These are phyloP conservation scores for Phytophthora fragariaefolia DNA, from an alignment of 352 stramenopile genomes.

Conservation along the genomic window DNA sequence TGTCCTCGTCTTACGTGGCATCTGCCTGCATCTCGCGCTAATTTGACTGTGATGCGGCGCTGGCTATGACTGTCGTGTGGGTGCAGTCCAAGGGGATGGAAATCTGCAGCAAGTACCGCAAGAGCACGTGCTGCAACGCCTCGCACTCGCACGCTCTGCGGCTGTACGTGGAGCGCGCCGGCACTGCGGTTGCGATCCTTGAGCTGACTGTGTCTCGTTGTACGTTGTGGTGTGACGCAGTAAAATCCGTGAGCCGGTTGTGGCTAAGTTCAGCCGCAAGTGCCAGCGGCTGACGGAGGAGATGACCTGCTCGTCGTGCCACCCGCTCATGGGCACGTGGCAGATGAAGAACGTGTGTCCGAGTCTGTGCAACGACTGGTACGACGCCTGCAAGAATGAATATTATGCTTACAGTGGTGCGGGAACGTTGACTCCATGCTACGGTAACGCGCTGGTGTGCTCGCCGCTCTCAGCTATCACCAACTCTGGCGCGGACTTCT, in stretches of 20 bases:
- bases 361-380: slow-evolving; percentile 81
- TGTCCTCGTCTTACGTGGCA: too few species aligned
- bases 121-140: slow-evolving; percentile 85
- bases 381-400: slow-evolving; percentile 68
- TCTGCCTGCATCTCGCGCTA: background rate
- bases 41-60: background rate
- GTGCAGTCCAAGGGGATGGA: slow-evolving; percentile 66
- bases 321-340: slow-evolving; percentile 79
- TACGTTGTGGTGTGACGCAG: slow-evolving; percentile 30
- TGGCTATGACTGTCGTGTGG: slow-evolving; percentile 3
- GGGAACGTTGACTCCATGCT: slow-evolving; percentile 74
- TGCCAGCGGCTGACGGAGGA: slow-evolving; percentile 73
- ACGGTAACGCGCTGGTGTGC: slow-evolving; percentile 84
- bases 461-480: slow-evolving; percentile 73
- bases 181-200: background rate
- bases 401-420: slow-evolving; percentile 75
- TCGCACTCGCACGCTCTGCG: slow-evolving; percentile 69
- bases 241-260: slow-evolving; percentile 81
- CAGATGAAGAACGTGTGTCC: slow-evolving; percentile 80
- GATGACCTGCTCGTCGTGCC: slow-evolving; percentile 82
- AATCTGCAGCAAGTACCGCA: slow-evolving; percentile 81
- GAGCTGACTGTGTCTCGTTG: slow-evolving; percentile 2
- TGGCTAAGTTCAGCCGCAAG: slow-evolving; percentile 72
- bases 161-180: slow-evolving; percentile 46
- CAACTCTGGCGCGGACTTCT: slow-evolving; percentile 65